Evolutionary conservation across 257 asterid genomes (phyloP).

Genomic region (Cinchona pubescens): DNA sequence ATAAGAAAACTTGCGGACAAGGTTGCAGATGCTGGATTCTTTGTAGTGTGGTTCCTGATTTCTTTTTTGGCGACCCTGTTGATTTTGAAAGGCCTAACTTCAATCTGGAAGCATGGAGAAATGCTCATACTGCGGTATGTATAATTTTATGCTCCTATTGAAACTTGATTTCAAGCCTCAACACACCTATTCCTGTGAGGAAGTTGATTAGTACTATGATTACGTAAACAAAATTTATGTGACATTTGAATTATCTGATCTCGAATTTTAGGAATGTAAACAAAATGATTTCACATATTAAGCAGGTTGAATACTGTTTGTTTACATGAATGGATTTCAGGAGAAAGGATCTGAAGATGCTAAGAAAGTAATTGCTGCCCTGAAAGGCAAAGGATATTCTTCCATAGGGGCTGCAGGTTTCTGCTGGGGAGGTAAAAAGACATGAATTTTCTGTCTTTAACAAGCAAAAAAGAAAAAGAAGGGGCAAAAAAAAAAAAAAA

Average conservation of each 20-base stretch:
- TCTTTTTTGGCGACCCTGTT: slow-evolving; percentile 55
- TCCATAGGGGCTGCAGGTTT: slow-evolving; percentile 63
- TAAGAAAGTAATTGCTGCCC: slow-evolving; percentile 35
- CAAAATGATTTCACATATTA: not conserved
- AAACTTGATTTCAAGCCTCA: not conserved
- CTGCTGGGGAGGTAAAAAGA: slow-evolving; percentile 73
- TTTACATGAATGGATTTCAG: slow-evolving; percentile 17
- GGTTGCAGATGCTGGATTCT: slow-evolving; percentile 60
- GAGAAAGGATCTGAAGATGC: slow-evolving; percentile 63
- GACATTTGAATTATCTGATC: not conserved
- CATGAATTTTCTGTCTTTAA: no score
- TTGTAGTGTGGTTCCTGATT: slow-evolving; percentile 65
- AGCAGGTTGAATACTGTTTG: not conserved
- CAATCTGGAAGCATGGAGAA: slow-evolving; percentile 31
- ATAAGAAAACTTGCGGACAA: slow-evolving; percentile 63
- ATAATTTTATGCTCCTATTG: no score
- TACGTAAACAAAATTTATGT: not conserved
- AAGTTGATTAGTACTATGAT: no score
- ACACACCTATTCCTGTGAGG: not conserved
- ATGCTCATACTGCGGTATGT: slow-evolving; percentile 54
- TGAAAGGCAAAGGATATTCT: slow-evolving; percentile 49
- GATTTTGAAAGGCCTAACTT: slow-evolving; percentile 17
- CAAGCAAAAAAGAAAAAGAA: not conserved
- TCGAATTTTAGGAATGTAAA: not conserved
- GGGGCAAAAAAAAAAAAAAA: no score